A percentile compares a stretch with the other conserved stretches of the same genome.
These are phyloP conservation scores for Durio zibethinus DNA, from an alignment of 345 rosid species.

Conservation along the genomic window DNA sequence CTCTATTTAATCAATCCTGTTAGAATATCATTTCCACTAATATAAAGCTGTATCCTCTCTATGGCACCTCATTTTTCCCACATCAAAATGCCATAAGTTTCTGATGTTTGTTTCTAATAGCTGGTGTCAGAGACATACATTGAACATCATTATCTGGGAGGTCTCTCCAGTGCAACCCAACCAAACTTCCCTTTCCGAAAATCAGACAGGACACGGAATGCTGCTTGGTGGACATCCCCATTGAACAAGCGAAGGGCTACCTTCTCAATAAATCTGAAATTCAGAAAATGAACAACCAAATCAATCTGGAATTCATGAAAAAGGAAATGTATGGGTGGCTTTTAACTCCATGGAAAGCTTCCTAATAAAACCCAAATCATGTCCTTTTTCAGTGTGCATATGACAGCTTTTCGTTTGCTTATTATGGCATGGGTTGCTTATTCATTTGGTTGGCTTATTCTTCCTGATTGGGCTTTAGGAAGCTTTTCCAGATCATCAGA, in stretches of 20 bases:
- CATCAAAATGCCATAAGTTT: not conserved
- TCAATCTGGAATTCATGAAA: constrained; percentile 1
- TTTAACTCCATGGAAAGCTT: too few species aligned
- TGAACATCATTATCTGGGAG: constrained; percentile 39
- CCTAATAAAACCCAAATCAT: too few species aligned
- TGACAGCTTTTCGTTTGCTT: too few species aligned
- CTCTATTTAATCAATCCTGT: not conserved
- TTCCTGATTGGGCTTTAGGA: too few species aligned
- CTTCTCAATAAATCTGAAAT: constrained; percentile 73
- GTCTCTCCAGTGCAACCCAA: constrained; percentile 76
- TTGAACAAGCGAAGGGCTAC: constrained; percentile 69
- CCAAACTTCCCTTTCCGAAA: constrained; percentile 90
- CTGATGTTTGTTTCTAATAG: constrained; percentile 5
- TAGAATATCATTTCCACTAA: not conserved
- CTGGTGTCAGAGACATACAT: not conserved
- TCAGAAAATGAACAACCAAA: constrained; percentile 12
- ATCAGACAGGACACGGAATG: constrained; percentile 73
- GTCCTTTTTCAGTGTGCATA: too few species aligned
- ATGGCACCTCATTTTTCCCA: not conserved
- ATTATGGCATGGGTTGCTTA: too few species aligned
- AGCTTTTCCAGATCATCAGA: not conserved
- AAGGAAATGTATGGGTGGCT: too few species aligned
- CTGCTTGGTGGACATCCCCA: constrained; percentile 82
- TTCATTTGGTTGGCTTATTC: too few species aligned
- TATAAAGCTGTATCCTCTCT: not conserved